These are phyloP conservation scores for Hanseniaspora pseudoguilliermondii DNA, from an alignment of 805 yeast genomes.

Conservation along the genomic window DNA sequence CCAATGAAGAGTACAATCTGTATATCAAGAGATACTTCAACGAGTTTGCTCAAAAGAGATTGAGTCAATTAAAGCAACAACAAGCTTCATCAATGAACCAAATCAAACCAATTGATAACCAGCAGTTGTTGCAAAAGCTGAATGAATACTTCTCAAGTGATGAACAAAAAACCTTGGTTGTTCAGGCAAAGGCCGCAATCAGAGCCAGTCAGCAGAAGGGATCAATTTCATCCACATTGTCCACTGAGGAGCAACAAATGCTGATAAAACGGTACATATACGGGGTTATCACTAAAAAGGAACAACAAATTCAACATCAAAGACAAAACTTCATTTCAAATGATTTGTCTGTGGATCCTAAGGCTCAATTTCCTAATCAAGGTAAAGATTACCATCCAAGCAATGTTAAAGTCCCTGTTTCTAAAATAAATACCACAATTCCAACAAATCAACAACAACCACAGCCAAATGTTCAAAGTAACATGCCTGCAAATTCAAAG, in stretches of 20 bases:
- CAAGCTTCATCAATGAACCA: conserved; percentile 18
- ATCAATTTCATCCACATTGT: conserved; percentile 16
- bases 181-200: conserved; percentile 28
- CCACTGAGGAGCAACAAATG: conserved; percentile 20
- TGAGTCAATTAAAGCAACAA: conserved; percentile 17
- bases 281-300: conserved; percentile 27
- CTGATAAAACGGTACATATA: conserved; percentile 28
- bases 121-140: conserved; percentile 16
- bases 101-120: conserved; percentile 7
- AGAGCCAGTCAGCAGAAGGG: conserved; percentile 27
- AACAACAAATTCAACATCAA: conserved; percentile 21
- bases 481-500: neutral
- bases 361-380: conserved; percentile 6
- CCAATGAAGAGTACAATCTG: conserved; percentile 5
- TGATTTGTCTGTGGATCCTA: conserved; percentile 15
- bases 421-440: neutral
- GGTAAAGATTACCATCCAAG: conserved; percentile 4
- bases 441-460: neutral
- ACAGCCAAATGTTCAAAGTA: neutral
- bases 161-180: conserved; percentile 26
- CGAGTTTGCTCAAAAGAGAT: conserved; percentile 13
- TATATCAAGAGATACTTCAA: conserved; percentile 12
- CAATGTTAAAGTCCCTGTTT: neutral
- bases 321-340: conserved; percentile 14
- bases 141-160: conserved; percentile 27